These are phyloP conservation scores for Chrysopogon serrulatus DNA, from an alignment of 176 grass and related monocot species.

Conservation along the genomic window DNA sequence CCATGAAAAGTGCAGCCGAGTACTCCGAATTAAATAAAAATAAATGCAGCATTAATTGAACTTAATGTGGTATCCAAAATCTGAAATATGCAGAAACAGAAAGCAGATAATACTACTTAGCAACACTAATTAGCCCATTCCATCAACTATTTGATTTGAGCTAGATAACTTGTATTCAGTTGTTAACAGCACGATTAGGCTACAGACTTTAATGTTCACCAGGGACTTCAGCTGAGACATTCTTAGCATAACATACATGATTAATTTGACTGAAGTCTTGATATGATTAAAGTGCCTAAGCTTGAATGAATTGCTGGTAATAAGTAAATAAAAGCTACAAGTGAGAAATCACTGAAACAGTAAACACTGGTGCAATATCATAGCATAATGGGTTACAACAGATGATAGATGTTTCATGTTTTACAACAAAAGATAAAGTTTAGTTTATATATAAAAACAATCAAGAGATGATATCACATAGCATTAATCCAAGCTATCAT, in stretches of 20 bases:
- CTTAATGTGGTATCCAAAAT: neutral
- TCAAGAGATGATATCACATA: no score
- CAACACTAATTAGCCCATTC: neutral
- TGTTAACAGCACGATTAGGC: conserved; percentile 5
- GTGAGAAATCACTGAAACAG: neutral
- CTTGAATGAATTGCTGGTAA: neutral
- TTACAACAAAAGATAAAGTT: neutral
- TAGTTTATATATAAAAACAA: no score
- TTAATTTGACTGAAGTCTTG: conserved; percentile 7
- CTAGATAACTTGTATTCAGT: conserved; percentile 5
- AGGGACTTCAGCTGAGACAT: neutral
- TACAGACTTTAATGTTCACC: neutral
- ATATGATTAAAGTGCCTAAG: neutral
- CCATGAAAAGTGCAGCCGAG: neutral
- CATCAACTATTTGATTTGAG: conserved; percentile 14
- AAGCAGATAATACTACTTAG: neutral
- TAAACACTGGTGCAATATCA: neutral
- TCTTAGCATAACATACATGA: neutral
- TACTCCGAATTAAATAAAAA: neutral
- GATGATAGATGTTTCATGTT: neutral
- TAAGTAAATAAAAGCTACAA: neutral
- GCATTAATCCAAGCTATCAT: neutral
- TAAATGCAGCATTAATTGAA: neutral
- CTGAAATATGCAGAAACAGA: conserved; percentile 9
- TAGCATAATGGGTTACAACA: neutral